Evolutionary conservation across 345 rosid species (phyloP).

Genomic region (Alliaria petiolata): DNA sequence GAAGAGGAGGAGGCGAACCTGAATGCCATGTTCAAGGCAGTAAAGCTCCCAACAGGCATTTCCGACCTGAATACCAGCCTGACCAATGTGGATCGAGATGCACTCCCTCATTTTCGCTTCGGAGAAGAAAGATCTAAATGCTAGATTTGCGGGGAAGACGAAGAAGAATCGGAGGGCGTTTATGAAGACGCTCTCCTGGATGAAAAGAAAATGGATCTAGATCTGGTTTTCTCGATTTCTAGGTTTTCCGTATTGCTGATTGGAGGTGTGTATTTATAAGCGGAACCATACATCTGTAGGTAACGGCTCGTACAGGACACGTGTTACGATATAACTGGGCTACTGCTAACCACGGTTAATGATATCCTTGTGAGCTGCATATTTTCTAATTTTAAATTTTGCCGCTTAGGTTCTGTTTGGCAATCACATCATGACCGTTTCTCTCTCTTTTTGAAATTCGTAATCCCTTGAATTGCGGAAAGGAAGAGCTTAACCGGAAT

Average conservation of each 20-base stretch:
- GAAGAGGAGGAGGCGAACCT: conserved; percentile 34
- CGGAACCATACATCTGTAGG: neutral
- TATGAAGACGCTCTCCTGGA: conserved; percentile 58
- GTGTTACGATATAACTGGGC: conserved; percentile 29
- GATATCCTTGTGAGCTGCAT: conserved; percentile 13
- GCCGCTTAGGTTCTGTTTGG: conserved; percentile 15
- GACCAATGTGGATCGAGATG: conserved; percentile 74
- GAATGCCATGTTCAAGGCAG: conserved; percentile 65
- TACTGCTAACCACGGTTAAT: neutral
- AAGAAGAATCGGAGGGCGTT: conserved; percentile 36
- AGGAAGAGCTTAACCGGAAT: neutral
- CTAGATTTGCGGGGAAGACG: neutral
- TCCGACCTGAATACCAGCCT: conserved; percentile 81
- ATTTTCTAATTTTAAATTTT: conserved; percentile 34
- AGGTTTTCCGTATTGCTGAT: neutral
- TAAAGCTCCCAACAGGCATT: conserved; percentile 79
- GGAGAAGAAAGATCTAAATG: neutral
- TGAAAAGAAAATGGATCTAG: conserved; percentile 9
- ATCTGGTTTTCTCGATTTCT: neutral
- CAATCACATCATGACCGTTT: conserved; percentile 9
- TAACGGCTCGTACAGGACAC: conserved; percentile 22
- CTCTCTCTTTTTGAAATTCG: neutral
- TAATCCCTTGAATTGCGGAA: conserved; percentile 4
- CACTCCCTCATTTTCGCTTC: conserved; percentile 63
- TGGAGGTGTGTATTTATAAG: conserved; percentile 28